phyloP scores from a whole-genome alignment of 768 basidiomycete genomes.

The Bullera alba region DNA sequence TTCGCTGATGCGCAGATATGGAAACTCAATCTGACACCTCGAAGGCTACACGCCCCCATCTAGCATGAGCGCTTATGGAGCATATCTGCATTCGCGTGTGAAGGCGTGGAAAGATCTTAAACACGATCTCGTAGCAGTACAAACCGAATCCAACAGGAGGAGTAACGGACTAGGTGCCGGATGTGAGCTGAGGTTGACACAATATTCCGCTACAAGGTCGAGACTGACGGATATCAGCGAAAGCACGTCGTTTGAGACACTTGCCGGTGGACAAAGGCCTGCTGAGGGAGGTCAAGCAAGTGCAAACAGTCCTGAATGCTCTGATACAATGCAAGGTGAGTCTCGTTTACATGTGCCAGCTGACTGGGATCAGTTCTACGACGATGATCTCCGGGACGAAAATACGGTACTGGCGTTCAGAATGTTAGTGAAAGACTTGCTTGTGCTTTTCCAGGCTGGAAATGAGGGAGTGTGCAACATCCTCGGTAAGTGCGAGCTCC shows the following conservation, averaged over 20 bases:
- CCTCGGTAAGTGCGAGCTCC: conserved; percentile 46
- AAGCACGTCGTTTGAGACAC: conserved; percentile 64
- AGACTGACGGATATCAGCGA: conserved; percentile 19
- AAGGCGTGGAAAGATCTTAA: conserved; percentile 80
- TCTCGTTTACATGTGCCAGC: conserved; percentile 12
- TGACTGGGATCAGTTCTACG: conserved; percentile 66
- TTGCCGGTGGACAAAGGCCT: conserved; percentile 96
- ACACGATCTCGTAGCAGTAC: conserved; percentile 88
- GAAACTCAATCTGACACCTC: neutral
- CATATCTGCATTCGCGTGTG: conserved; percentile 82
- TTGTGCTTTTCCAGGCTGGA: conserved; percentile 89
- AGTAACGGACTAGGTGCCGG: conserved; percentile 30
- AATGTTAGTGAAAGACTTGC: conserved; percentile 91
- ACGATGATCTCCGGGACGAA: conserved; percentile 88
- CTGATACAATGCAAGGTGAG: conserved; percentile 81
- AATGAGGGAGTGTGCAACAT: conserved; percentile 78
- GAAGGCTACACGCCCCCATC: conserved; percentile 77
- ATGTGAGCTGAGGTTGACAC: conserved; percentile 15
- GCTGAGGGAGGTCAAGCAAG: conserved; percentile 79
- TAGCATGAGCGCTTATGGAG: conserved; percentile 78
- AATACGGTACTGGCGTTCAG: conserved; percentile 77
- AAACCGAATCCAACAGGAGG: conserved; percentile 77
- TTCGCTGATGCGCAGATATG: neutral
- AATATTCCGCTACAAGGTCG: neutral
- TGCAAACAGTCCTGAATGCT: conserved; percentile 82